Evolutionary conservation across 2,329 filamentous ascomycete genomes (phyloP), one percentile per base, ranked within the genome.

Genomic region (Aspergillus bombycis): DNA sequence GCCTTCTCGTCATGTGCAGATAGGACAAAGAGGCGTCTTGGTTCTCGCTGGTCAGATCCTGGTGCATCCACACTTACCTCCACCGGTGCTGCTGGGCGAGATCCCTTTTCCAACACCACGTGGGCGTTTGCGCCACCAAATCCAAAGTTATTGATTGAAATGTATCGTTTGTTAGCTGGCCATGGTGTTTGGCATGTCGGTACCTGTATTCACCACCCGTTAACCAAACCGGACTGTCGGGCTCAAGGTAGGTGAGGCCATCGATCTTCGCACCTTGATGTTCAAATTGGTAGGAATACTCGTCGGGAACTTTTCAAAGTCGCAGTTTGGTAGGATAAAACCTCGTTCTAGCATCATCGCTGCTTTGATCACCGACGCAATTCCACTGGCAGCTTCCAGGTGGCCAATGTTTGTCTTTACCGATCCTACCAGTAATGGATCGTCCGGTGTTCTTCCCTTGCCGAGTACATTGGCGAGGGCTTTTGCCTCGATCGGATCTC

Each of bases 261-360:
- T 54, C 19, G 10, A 16, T 16, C 50, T 9, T 54, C 50, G 50
- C 26, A 54, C 16, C 28, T 54, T 54, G 48, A 34, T 28, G 48
- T 28, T 28, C 2, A 72, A 69, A 23, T 70, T 43, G 7, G 38
- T 16, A n/a, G 38, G n/a, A n/a, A 43, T 43, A 43, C 38, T 43
- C 9, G 38, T 43, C 16, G 38, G 38, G 19, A 43, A 43, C 38
- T n/a, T 77, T 38, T 77, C 69, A 55, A 82, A 83, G 52, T 80
- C 76, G 50, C 69, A 70, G 63, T 80, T 81, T 3, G 81, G 80
- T 14, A 78, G 74, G 19, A 82, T 76, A 10, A 81, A 75, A 0
- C 77, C 78, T 57, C 77, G 77, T 65, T 83, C 80, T 4, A 83
- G 66, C 69, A 80, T 77, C 65, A 83, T 61, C 0, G 75, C 72